Percentiles rank a stretch among this genome's conserved stretches.
phyloP scores from a whole-genome alignment of 225 moss, liverwort and hornwort species.

The Ulota crispa region DNA sequence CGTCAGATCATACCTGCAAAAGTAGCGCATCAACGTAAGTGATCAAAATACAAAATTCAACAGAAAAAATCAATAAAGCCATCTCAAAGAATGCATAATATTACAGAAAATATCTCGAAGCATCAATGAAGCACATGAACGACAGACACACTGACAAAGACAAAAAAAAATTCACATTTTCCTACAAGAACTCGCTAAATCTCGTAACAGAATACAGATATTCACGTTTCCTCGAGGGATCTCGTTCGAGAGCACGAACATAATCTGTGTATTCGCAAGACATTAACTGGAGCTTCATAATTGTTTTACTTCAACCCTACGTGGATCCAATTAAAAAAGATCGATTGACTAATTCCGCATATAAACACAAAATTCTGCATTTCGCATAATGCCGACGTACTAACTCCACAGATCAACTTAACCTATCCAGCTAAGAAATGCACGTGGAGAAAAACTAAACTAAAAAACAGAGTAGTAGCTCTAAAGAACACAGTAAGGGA shows the following conservation, averaged over 20 bases:
- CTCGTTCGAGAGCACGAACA: neutral
- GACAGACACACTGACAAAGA: neutral
- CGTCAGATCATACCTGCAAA: conserved; percentile 67
- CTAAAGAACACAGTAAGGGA: neutral
- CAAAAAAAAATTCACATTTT: neutral
- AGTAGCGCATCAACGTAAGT: neutral
- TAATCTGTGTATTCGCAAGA: neutral
- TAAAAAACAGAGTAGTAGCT: neutral
- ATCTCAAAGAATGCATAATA: neutral
- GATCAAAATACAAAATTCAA: neutral
- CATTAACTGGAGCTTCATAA: neutral
- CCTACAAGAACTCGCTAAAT: neutral
- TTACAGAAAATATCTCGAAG: neutral
- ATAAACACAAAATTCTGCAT: neutral
- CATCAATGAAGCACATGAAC: neutral
- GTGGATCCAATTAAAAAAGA: neutral
- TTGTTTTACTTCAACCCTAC: neutral
- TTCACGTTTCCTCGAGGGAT: neutral
- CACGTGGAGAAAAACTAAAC: no score
- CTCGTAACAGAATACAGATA: no score
- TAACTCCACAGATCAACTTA: neutral
- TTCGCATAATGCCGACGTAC: neutral
- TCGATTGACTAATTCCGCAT: neutral
- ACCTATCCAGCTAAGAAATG: neutral
- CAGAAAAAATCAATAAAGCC: neutral